Percentiles rank a stretch among this genome's conserved stretches.
Evolutionary conservation across 2,329 filamentous ascomycete species (phyloP).

Genomic region (Aureobasidium sp.): DNA sequence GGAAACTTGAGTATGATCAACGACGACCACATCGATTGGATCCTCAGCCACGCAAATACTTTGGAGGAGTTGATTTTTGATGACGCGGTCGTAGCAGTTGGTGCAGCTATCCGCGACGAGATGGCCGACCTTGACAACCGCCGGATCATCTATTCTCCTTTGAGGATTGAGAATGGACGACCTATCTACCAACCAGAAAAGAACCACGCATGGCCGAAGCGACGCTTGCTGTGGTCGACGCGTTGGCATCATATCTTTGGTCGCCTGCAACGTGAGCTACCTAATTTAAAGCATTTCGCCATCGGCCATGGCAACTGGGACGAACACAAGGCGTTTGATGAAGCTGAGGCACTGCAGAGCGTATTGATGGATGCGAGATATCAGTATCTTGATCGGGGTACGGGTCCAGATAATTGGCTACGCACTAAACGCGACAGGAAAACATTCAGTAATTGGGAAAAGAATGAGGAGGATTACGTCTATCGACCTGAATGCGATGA

Average conservation of each 20-base stretch:
- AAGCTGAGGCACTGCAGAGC: neutral
- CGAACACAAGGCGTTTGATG: neutral
- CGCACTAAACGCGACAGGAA: neutral
- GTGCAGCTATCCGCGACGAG: neutral
- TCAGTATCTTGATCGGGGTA: neutral
- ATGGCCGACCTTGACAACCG: neutral
- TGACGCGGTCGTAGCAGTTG: conserved; percentile 23
- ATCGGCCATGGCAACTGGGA: neutral
- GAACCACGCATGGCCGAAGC: too few species aligned
- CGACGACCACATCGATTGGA: conserved; percentile 40
- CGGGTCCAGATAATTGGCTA: neutral
- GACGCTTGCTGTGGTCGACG: neutral
- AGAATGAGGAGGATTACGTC: neutral
- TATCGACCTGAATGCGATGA: neutral
- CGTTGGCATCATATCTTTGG: neutral
- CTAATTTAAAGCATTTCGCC: neutral
- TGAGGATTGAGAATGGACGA: neutral
- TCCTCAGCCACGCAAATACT: conserved; percentile 29
- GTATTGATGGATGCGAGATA: neutral
- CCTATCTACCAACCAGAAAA: neutral
- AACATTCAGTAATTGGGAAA: neutral
- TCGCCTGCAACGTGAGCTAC: neutral
- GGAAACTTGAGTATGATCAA: conserved; percentile 35
- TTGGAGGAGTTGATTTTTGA: conserved; percentile 36
- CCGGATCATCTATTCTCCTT: neutral